Evolutionary conservation across 129 eudicot genomes (phyloP).

Genomic region (Ambrosia trifida): DNA sequence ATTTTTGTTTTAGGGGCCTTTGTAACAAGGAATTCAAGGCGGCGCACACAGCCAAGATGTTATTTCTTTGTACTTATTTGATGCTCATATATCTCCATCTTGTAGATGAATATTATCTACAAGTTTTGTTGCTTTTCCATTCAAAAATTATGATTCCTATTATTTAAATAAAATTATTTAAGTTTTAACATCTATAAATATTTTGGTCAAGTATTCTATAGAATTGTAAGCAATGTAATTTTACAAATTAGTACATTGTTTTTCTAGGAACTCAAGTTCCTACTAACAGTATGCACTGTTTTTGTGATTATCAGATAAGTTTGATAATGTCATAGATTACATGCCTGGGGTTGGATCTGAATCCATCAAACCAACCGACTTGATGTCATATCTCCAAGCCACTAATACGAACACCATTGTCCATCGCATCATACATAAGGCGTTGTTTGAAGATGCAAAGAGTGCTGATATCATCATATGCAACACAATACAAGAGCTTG

Average conservation of each 20-base stretch:
- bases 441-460: conserved; percentile 45
- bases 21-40: too few relatives aligned
- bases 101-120: too few relatives aligned
- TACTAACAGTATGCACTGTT: neutral
- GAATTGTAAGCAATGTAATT: too few relatives aligned
- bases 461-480: conserved; percentile 67
- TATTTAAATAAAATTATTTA: too few relatives aligned
- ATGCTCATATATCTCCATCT: too few relatives aligned
- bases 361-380: conserved; percentile 59
- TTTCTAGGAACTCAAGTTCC: neutral
- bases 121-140: too few relatives aligned
- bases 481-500: conserved; percentile 85
- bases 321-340: conserved; percentile 52
- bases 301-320: conserved; percentile 41
- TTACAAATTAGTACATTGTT: neutral
- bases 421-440: conserved; percentile 58
- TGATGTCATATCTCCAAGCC: conserved; percentile 80
- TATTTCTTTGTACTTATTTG: too few relatives aligned
- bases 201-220: too few relatives aligned
- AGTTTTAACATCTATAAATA: too few relatives aligned
- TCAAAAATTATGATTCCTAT: too few relatives aligned
- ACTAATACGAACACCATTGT: conserved; percentile 39
- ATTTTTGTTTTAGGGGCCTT: too few relatives aligned
- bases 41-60: too few relatives aligned
- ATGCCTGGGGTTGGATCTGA: conserved; percentile 61